phyloP scores from a whole-genome alignment of 805 yeast species.

The Suhomyces prunicola region DNA sequence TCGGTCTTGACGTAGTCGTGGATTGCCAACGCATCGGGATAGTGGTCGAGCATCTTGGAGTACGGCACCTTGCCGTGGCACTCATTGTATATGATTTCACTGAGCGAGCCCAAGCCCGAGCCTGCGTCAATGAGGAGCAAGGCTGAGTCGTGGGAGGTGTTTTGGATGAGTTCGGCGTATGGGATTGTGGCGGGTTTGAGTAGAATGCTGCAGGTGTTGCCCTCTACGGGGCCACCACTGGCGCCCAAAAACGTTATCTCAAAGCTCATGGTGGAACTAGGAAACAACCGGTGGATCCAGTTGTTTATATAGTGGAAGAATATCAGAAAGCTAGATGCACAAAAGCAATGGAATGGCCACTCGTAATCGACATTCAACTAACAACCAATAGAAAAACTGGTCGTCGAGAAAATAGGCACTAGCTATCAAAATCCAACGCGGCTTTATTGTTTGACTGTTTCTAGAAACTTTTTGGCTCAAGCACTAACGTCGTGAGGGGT shows the following conservation, averaged over 20 bases:
- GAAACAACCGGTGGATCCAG: not conserved
- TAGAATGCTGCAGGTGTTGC: conserved; percentile 63
- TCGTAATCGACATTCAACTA: not conserved
- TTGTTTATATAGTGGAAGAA: not conserved
- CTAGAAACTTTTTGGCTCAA: not conserved
- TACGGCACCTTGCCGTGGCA: conserved; percentile 1
- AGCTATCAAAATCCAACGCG: not conserved
- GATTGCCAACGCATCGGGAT: conserved; percentile 27
- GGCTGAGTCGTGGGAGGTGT: conserved; percentile 9
- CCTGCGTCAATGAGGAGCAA: conserved; percentile 79
- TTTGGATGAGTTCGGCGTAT: conserved; percentile 34
- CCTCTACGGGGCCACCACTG: conserved; percentile 82
- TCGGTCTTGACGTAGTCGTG: conserved; percentile 20
- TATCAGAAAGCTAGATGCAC: not conserved
- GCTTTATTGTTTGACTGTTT: not conserved
- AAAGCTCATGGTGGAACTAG: conserved; percentile 32
- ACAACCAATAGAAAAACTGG: not conserved
- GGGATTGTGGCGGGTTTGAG: conserved; percentile 51
- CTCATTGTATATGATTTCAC: conserved; percentile 37
- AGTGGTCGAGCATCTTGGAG: conserved; percentile 20
- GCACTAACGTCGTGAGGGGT: no score
- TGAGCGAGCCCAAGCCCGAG: conserved; percentile 57
- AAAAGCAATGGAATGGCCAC: not conserved
- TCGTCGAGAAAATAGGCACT: not conserved
- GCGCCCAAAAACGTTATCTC: conserved; percentile 71